Evolutionary conservation across 1,139 yeast species (phyloP), one percentile per base, ranked within the genome.

Genomic region (Magnusiomyces fungicola): DNA sequence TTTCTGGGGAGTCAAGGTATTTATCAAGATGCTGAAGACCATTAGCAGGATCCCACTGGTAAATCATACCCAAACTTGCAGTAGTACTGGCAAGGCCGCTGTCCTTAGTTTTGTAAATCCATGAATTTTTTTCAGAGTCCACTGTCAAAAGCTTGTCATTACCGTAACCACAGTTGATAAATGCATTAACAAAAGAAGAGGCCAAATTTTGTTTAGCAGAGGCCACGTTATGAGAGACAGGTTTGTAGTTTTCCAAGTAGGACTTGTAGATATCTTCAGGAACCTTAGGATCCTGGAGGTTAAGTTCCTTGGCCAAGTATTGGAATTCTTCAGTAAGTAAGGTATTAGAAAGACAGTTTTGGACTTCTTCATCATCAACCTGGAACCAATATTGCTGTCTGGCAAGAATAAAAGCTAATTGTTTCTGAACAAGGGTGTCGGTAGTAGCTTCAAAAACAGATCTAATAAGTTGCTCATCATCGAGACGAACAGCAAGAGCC

Each of bases 141-240:
- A 60, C 58, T 38, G 63, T 58, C 55, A 90, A 72, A 57, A 90
- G 74, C 65, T 87, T 88, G 67, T 92, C 97, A 48, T 79, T 76
- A 55, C 95, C 90, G 63, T 80, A 90, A 51, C 98, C 98, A 59
- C 92, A 79, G 68, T 92, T 94, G 58, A 89, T 76, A 65, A 90
- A 88, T 3, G 92, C 86, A 64, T 89, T 94, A 48, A 90, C 97
- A 69, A 94, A 92, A 19, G 94, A 80, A 4, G 95, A 82, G n/a
- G 97, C 98, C 61, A 92, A 75, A 65, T 90, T 92, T 68, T 92
- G 97, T 65, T 89, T 90, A 19, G 97, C 96, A 41, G 96, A 86
- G 67, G 89, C 97, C 57, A 89, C 73, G n/a, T 84, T 78, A 1
- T 71, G 69, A 2, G 84, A 77, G 30, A 80, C 74, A 32, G 83